phyloP scores from a whole-genome alignment of 345 rosid genomes.

The Aquilaria malaccensis region DNA sequence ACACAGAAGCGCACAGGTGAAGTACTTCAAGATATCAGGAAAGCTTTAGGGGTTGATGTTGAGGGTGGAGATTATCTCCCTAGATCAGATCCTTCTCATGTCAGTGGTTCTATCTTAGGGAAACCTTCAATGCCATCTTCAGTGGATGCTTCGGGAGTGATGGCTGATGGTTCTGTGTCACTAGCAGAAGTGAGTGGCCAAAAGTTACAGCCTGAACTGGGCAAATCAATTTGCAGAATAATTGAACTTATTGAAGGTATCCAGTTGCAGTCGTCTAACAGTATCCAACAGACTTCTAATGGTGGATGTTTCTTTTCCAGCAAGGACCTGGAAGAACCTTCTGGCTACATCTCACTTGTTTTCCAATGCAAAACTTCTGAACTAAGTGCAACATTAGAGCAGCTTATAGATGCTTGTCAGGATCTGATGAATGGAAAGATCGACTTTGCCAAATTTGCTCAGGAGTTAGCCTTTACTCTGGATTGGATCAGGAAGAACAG shows the following conservation, averaged over 20 bases:
- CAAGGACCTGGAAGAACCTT: conserved; percentile 40
- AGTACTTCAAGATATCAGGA: conserved; percentile 51
- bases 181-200: conserved; percentile 17
- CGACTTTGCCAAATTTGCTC: conserved; percentile 45
- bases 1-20: conserved; percentile 35
- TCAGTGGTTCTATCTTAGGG: conserved; percentile 15
- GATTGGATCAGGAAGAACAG: conserved; percentile 90
- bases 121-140: conserved; percentile 21
- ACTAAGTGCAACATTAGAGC: conserved; percentile 39
- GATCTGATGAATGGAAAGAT: conserved; percentile 54
- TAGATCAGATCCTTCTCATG: conserved; percentile 8
- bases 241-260: conserved; percentile 66
- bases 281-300: conserved; percentile 20
- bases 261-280: conserved; percentile 23
- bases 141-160: conserved; percentile 15
- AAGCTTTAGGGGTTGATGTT: conserved; percentile 23
- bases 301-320: conserved; percentile 32
- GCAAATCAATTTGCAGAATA: conserved; percentile 50
- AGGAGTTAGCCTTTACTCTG: conserved; percentile 52
- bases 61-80: conserved; percentile 16
- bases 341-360: conserved; percentile 64
- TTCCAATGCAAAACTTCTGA: conserved; percentile 93
- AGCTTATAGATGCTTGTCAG: conserved; percentile 58
- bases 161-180: conserved; percentile 13
- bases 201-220: conserved; percentile 32